These are phyloP conservation scores for Kockiozyma suomiensis DNA, from an alignment of 805 yeast species.

Conservation along the genomic window DNA sequence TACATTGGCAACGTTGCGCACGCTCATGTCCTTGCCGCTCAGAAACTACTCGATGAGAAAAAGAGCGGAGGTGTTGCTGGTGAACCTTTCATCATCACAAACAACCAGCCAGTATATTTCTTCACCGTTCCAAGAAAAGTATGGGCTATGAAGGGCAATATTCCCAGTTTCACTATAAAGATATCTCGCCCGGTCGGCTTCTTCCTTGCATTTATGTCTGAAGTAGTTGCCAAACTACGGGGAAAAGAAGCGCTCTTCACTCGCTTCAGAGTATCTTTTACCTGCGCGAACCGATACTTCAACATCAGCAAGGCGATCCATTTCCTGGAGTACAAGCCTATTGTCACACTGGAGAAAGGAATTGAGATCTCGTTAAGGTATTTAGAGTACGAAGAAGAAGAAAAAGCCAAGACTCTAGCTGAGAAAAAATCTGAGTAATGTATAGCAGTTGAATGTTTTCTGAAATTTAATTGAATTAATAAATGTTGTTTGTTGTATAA, in stretches of 20 bases:
- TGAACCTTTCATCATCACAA: conserved; percentile 85
- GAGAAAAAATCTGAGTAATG: conserved; percentile 18
- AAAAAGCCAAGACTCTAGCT: conserved; percentile 14
- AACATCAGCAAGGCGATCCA: conserved; percentile 84
- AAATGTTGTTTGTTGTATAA: too few species aligned
- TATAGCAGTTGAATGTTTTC: not conserved
- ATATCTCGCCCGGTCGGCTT: conserved; percentile 77
- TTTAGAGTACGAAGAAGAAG: conserved; percentile 67
- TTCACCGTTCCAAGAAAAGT: conserved; percentile 97
- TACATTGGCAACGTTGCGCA: conserved; percentile 98
- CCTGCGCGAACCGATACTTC: conserved; percentile 92
- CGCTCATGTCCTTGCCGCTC: conserved; percentile 91
- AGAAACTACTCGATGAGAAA: conserved; percentile 55
- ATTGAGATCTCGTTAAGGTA: conserved; percentile 77
- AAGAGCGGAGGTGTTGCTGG: conserved; percentile 62
- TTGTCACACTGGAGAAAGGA: conserved; percentile 76
- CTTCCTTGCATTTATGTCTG: conserved; percentile 77
- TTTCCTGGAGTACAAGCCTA: conserved; percentile 77
- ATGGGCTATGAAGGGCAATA: conserved; percentile 94
- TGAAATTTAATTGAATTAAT: too few species aligned
- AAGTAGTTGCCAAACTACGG: conserved; percentile 64
- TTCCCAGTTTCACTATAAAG: conserved; percentile 68
- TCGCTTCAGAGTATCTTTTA: conserved; percentile 89
- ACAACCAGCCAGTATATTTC: conserved; percentile 92
- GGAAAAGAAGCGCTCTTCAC: conserved; percentile 93